Base-by-base conservation (phyloP, 129 eudicot genomes). In the Flaveria trinervia region DNA sequence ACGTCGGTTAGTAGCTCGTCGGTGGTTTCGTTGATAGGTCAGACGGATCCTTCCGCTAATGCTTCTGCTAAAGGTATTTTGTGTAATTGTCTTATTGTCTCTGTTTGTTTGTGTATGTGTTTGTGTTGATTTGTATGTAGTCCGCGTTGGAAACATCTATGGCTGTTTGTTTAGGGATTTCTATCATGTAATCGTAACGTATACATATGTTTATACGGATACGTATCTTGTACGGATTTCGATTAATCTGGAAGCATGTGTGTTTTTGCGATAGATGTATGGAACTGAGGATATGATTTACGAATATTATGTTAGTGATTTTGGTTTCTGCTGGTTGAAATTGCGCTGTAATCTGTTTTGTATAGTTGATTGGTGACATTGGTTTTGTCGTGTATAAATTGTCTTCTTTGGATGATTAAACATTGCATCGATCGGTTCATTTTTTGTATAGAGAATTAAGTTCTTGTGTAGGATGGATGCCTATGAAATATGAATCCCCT, bases 11-110 rank as follows among this genome's bases (percentile, higher is more conserved):
- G 73, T 7, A 76, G 71, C 7, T 9, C 85, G 1, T 39, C 88
- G 22, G 67, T 80, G 67, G 69, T 82, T 62, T 33, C 94, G 74
- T 77, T 89, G 82, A 84, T 89, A 44, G 81, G 79, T 59, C 84
- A 79, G 22, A 16, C 86, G 23, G 91, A 83, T 51, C 71, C 86
- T 83, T 77, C 90, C 50, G 17, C 84, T 5, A 73, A 73, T 77
- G 80, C 86, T 74, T 79, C 91, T 52, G 26, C 88, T 52, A 89
- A 89, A 85, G 96, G 92, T 89, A 15, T 15, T 23, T 9, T 0
- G 41, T 36, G 7, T 36, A 36, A 0, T 36, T 44, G 16, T 65
- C 30, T 77, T 46, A 36, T 36, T 44, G 16, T 57, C 30, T 77
- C 55, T 55, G 2, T 67, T 14, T 26, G 61, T 65, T 36, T 73